These are phyloP conservation scores for Pseudogymnoascus sp. DNA, from an alignment of 2,329 filamentous ascomycete genomes.

Conservation along the genomic window DNA sequence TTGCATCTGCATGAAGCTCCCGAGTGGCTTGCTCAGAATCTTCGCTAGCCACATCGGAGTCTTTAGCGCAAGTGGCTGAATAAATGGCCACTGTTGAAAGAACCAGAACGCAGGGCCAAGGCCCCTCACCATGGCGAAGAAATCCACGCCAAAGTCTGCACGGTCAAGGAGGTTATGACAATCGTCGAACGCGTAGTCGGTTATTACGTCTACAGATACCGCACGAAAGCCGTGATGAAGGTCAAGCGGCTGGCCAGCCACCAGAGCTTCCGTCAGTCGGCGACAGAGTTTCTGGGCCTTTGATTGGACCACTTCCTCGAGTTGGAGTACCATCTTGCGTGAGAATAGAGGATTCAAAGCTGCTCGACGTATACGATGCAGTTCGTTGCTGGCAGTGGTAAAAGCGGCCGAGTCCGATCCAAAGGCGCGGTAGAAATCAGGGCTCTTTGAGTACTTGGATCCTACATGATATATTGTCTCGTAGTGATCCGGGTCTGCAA, in stretches of 20 bases:
- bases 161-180: conserved; percentile 26
- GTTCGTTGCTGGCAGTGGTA: too few relatives aligned
- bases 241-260: conserved; percentile 21
- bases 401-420: conserved; percentile 10
- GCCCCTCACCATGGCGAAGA: conserved; percentile 23
- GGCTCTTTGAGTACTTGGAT: conserved; percentile 17
- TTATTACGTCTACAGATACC: conserved; percentile 26
- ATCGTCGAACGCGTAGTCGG: conserved; percentile 28
- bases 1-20: too few relatives aligned
- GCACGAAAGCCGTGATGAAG: conserved; percentile 24
- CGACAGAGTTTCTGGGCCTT: conserved; percentile 23
- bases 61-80: too few relatives aligned
- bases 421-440: conserved; percentile 17
- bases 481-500: conserved; percentile 24
- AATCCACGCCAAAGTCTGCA: conserved; percentile 21
- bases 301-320: too few relatives aligned
- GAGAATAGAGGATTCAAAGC: too few relatives aligned
- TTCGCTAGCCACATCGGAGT: too few relatives aligned
- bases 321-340: too few relatives aligned
- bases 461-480: conserved; percentile 19
- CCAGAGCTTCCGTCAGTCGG: too few relatives aligned
- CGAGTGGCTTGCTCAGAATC: conserved; percentile 17
- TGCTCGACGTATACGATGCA: too few relatives aligned
- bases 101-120: conserved; percentile 19
- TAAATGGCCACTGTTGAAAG: conserved; percentile 23